Base-by-base conservation (phyloP, 2,329 filamentous ascomycete genomes). In the Gyromitra esculenta region DNA sequence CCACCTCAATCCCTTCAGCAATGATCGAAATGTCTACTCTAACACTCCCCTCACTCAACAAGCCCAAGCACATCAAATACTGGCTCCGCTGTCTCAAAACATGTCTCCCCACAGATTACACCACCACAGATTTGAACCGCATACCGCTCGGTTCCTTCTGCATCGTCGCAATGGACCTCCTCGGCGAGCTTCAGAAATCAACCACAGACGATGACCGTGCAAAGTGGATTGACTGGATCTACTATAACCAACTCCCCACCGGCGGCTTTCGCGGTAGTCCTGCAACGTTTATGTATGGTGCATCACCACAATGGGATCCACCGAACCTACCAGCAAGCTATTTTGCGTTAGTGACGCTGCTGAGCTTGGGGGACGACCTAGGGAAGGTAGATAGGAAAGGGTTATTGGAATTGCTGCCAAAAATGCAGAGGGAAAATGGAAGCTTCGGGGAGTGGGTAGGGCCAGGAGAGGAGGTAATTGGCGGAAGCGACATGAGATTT, bases 221-320 rank as follows among this genome's bases (percentile, higher is more conserved):
- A 76, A 86, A 85, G 21, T 89, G 89, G 82, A 86, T 89, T 68
- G 85, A 89, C 76, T 98, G 95, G 94, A 89, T 98, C 57, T 91
- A 98, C 77, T 87, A 87, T 56, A 93, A 94, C 81, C 95, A 97
- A 83, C 92, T 97, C 80, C 91, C 92, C 0, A 86, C 88, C 45
- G 96, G 96, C 37, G 96, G 96, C 15, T 98, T 99, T 84, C 91
- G 92, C 79, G 94, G 93, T 52, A 94, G 92, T 78, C 91, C 94
- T 1, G 92, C 84, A 83, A 96, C 87, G 79, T 82, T 88, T 82
- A 84, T 90, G 81, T 80, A 85, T 79, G 80, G 84, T 79, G 83
- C 84, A 80, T 73, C 86, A 80, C 86, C 85, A 81, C 81, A 87
- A 1, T 81, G 80, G 89, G 91, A 92, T 83, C 89, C 90, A n/a